Percentiles rank a stretch among this genome's conserved stretches.
Conservation (phyloP, 176 grass and related monocot species). For the Bromus sterilis region DNA sequence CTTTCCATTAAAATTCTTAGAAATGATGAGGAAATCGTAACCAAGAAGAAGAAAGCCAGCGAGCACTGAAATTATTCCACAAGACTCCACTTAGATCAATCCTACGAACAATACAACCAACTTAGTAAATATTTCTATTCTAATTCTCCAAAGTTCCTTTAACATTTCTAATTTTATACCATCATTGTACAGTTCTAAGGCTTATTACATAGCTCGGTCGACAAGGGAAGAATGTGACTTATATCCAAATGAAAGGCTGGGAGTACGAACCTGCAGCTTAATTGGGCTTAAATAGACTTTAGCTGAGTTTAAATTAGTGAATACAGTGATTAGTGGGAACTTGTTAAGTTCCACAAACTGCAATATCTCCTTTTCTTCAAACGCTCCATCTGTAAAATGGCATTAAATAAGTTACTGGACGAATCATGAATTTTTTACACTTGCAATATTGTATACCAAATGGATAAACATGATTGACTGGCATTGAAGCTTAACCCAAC, state of each 20-base stretch:
- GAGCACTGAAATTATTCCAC: too few relatives aligned
- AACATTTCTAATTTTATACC: not conserved
- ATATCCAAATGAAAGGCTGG: not conserved
- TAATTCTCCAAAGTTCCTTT: too few relatives aligned
- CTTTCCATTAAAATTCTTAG: too few relatives aligned
- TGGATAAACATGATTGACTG: not conserved
- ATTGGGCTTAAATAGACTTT: conserved; percentile 86
- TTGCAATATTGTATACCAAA: not conserved
- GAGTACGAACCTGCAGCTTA: conserved; percentile 69
- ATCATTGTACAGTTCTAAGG: not conserved
- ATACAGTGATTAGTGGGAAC: conserved; percentile 72
- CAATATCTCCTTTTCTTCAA: conserved; percentile 69
- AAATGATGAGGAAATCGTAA: too few relatives aligned
- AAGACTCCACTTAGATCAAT: too few relatives aligned
- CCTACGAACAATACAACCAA: too few relatives aligned
- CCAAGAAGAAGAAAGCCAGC: too few relatives aligned
- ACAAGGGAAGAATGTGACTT: not conserved
- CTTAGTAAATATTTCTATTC: too few relatives aligned
- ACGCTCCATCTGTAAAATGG: conserved; percentile 59
- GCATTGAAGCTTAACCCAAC: not conserved
- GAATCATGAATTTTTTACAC: not conserved
- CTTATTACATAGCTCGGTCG: not conserved
- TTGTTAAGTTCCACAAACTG: conserved; percentile 82
- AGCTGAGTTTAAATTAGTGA: conserved; percentile 79
- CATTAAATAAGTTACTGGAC: conserved; percentile 3